These are phyloP conservation scores for Penicillium fuscoglaucum DNA, from an alignment of 2,329 filamentous ascomycete species.

Conservation along the genomic window DNA sequence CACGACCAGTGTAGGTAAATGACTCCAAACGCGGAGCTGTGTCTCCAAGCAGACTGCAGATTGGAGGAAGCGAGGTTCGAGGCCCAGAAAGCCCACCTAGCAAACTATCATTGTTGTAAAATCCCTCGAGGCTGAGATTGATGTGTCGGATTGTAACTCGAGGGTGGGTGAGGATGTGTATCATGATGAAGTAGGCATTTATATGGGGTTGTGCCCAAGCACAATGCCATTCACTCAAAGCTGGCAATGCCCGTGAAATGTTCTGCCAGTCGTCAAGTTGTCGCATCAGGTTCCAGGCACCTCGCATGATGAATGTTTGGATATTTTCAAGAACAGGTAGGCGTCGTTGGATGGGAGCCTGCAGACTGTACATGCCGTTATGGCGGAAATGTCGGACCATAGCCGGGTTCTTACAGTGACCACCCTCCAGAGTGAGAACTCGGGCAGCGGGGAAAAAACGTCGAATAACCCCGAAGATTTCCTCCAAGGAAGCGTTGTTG, in stretches of 20 bases:
- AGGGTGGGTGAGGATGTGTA: conserved; percentile 60
- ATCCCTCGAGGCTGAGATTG: conserved; percentile 69
- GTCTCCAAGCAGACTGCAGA: conserved; percentile 64
- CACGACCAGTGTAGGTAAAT: conserved; percentile 69
- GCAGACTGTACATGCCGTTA: neutral
- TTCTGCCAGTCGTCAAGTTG: conserved; percentile 62
- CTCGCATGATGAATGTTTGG: conserved; percentile 68
- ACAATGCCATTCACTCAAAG: conserved; percentile 58
- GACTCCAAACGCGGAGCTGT: conserved; percentile 64
- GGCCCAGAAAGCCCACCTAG: conserved; percentile 36
- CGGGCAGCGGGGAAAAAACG: conserved; percentile 60
- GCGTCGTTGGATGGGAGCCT: conserved; percentile 9
- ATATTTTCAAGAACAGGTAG: conserved; percentile 57
- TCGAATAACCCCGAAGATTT: conserved; percentile 66
- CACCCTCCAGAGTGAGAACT: conserved; percentile 73
- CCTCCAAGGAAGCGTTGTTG: conserved; percentile 69
- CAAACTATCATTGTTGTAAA: conserved; percentile 61
- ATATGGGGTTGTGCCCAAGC: conserved; percentile 68
- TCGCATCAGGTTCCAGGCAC: conserved; percentile 75
- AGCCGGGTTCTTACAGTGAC: conserved; percentile 72
- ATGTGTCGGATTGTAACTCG: conserved; percentile 62
- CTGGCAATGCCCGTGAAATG: conserved; percentile 64
- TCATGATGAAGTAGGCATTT: conserved; percentile 71
- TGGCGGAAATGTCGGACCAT: conserved; percentile 60
- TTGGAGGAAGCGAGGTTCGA: conserved; percentile 58